Evolutionary conservation across 139 green algal genomes (phyloP), one percentile per base, ranked within the genome.

Genomic region (Ostreobium quekettii): DNA sequence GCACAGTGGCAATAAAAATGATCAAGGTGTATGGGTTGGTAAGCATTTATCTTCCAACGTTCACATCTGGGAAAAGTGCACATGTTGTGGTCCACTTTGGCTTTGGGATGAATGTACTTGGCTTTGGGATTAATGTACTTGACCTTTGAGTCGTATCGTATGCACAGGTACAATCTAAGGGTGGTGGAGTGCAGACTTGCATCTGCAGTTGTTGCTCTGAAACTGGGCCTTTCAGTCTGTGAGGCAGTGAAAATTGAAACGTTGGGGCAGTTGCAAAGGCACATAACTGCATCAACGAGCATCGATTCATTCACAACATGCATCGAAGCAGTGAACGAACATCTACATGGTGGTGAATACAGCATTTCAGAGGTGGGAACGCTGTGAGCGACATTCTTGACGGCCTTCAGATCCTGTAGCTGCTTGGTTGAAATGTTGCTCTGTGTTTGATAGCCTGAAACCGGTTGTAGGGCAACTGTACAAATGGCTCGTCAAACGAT

Each of bases 121-220:
- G n/a, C n/a, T n/a, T n/a, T n/a, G n/a, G n/a, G n/a, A n/a, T n/a
- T n/a, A n/a, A n/a, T n/a, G n/a, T n/a, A n/a, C n/a, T n/a, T n/a
- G n/a, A n/a, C n/a, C n/a, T n/a, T n/a, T n/a, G n/a, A n/a, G n/a
- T n/a, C n/a, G n/a, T n/a, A n/a, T n/a, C n/a, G n/a, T n/a, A n/a
- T n/a, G n/a, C 29, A 46, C 66, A 87, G 83, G 31, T 99, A 97
- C 84, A 99, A 99, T 83, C 73, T 97, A 74, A 81, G 93, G 2
- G 91, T 97, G 37, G 89, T 97, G 39, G 93, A 99, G 86, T 95
- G 92, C 80, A 76, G 87, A 24, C 80, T 98, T 32, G 93, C 93
- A 2, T 75, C 92, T 0, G 79, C 82, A 58, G 62, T 88, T 49
- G 79, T 97, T 66, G 90, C 82, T 2, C 33, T 80, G 26, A 38